These are phyloP conservation scores for Sugiyamaella marilandica DNA, from an alignment of 805 yeast genomes.

Conservation along the genomic window DNA sequence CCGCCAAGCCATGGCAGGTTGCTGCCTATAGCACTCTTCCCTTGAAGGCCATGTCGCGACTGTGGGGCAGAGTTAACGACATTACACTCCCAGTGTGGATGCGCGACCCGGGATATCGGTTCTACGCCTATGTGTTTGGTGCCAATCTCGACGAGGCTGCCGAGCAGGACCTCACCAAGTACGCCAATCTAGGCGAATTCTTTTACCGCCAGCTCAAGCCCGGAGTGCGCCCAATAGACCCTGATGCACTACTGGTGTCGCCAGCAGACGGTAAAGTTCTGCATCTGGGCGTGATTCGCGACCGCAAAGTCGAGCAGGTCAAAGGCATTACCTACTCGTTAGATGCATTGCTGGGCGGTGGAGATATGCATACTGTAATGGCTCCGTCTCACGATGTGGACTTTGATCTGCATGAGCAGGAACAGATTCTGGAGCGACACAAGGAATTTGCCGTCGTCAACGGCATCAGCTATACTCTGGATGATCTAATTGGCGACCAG, in stretches of 20 bases:
- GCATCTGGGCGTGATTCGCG: slow-evolving; percentile 81
- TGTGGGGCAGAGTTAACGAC: slow-evolving; percentile 91
- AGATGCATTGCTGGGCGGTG: slow-evolving; percentile 73
- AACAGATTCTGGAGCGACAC: slow-evolving; percentile 46
- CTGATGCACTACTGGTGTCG: slow-evolving; percentile 62
- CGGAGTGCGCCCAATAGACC: slow-evolving; percentile 70
- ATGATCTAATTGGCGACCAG: slow-evolving; percentile 56
- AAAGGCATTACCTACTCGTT: slow-evolving; percentile 93
- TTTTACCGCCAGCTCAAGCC: slow-evolving; percentile 79
- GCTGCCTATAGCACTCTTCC: slow-evolving; percentile 89
- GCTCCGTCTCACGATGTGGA: slow-evolving; percentile 32
- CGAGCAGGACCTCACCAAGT: slow-evolving; percentile 71
- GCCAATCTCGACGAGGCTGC: slow-evolving; percentile 86
- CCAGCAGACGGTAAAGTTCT: slow-evolving; percentile 93
- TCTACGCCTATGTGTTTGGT: slow-evolving; percentile 78
- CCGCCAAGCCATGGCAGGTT: slow-evolving; percentile 79
- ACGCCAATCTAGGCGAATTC: slow-evolving; percentile 80
- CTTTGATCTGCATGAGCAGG: slow-evolving; percentile 31
- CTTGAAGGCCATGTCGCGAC: slow-evolving; percentile 78
- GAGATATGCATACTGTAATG: slow-evolving; percentile 4
- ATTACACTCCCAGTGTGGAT: slow-evolving; percentile 83
- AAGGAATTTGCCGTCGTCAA: slow-evolving; percentile 73
- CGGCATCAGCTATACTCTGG: slow-evolving; percentile 66
- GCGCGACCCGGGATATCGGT: slow-evolving; percentile 71
- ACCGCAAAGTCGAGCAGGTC: slow-evolving; percentile 77